Conservation (phyloP, 257 asterid species). For the Nicotiana benthamiana region DNA sequence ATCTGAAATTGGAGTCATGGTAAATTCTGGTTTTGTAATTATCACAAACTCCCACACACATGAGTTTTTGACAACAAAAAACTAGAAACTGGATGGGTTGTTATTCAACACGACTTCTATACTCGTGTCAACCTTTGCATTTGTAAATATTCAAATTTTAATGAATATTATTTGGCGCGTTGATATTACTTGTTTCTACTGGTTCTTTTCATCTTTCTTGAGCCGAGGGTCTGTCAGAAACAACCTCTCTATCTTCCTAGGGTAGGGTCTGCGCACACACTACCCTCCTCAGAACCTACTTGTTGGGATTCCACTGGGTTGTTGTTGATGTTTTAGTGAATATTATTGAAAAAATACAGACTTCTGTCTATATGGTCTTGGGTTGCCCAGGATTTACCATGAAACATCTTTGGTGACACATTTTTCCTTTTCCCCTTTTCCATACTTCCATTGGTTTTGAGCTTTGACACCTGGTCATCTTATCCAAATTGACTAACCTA, state of each 20-base stretch:
- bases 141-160: not conserved
- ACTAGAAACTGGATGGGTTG: not conserved
- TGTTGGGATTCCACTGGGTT: too few relatives aligned
- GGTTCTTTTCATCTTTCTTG: too few relatives aligned
- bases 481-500: not conserved
- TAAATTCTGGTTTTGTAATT: not conserved
- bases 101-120: not conserved
- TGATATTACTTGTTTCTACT: too few relatives aligned
- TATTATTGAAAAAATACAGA: not conserved
- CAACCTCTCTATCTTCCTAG: too few relatives aligned
- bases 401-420: not conserved
- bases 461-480: not conserved
- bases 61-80: not conserved
- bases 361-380: not conserved
- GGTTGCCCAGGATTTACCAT: not conserved
- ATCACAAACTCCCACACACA: not conserved
- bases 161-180: not conserved
- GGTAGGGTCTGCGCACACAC: too few relatives aligned
- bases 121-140: not conserved
- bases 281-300: too few relatives aligned
- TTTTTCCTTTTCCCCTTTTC: not conserved
- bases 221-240: too few relatives aligned
- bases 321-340: not conserved
- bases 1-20: not conserved
- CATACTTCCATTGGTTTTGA: not conserved